Evolutionary conservation across 2,329 filamentous ascomycete genomes (phyloP).

Genomic region (Cyanodermella asteris): DNA sequence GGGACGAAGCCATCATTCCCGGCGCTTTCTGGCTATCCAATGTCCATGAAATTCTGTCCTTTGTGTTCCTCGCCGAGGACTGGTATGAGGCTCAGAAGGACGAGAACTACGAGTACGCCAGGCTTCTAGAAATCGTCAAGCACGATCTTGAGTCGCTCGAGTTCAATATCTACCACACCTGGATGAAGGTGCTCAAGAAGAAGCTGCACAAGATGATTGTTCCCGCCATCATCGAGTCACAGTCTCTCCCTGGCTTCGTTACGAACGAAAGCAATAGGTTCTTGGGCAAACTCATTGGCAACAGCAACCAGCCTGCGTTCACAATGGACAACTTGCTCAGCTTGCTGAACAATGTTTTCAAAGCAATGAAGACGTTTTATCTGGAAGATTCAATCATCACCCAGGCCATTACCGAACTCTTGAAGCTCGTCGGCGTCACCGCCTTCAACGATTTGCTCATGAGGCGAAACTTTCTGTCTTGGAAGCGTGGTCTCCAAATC

Average conservation of each 20-base stretch:
- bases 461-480: slow-evolving; percentile 94
- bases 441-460: slow-evolving; percentile 97
- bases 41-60: slow-evolving; percentile 98
- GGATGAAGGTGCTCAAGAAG: slow-evolving; percentile 99
- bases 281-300: slow-evolving; percentile 84
- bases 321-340: slow-evolving; percentile 98
- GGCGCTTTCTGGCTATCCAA: slow-evolving; percentile 98
- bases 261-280: slow-evolving; percentile 98
- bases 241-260: slow-evolving; percentile 92
- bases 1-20: slow-evolving; percentile 89
- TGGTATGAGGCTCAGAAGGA: slow-evolving; percentile 99
- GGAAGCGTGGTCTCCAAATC: slow-evolving; percentile 97
- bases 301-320: slow-evolving; percentile 79
- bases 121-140: slow-evolving; percentile 93
- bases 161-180: slow-evolving; percentile 99
- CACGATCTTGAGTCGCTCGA: slow-evolving; percentile 94
- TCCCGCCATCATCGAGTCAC: slow-evolving; percentile 94
- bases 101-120: slow-evolving; percentile 97
- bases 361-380: slow-evolving; percentile 97
- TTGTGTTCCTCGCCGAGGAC: slow-evolving; percentile 95
- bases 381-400: slow-evolving; percentile 89
- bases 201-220: slow-evolving; percentile 99
- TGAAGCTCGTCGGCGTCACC: slow-evolving; percentile 83
- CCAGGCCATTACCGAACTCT: slow-evolving; percentile 82
- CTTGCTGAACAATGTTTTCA: slow-evolving; percentile 89